These are phyloP conservation scores for bread wheat (Triticum aestivum) DNA, from an alignment of 176 grass and related monocot genomes.

Conservation along the genomic window IWGSC_CS_RefSeq_v2.1 NC_057798.1:558736287-558736786, in stretches of 20 bases:
- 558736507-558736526: background rate
- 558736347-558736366: background rate
- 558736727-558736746: background rate
- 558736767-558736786: background rate
- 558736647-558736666: background rate
- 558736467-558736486: background rate
- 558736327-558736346: background rate
- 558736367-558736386: background rate
- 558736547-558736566: conserved; percentile 23
- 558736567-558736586: conserved; percentile 11
- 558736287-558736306: background rate
- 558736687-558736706: conserved; percentile 3
- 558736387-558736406: background rate
- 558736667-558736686: background rate
- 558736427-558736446: background rate
- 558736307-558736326: background rate
- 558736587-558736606: background rate
- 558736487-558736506: conserved; percentile 9
- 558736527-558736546: background rate
- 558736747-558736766: background rate
- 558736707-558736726: background rate
- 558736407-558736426: background rate
- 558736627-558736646: conserved; percentile 7
- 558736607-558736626: conserved; percentile 11
- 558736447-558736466: background rate